Percentiles rank a stretch among this genome's conserved stretches.
Conservation (phyloP, 441 rosid species). For the Erodium chrysanthum region DNA sequence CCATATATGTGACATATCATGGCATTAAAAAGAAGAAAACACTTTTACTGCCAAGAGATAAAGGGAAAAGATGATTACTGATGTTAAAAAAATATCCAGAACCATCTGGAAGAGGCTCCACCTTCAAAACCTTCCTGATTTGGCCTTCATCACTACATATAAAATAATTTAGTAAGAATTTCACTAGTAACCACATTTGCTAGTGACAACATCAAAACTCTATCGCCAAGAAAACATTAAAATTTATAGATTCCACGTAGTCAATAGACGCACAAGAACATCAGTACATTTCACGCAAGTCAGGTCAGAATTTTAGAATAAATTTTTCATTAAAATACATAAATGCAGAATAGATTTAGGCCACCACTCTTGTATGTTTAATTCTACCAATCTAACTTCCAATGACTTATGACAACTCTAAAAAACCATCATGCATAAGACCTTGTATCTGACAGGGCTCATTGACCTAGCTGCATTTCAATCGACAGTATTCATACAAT, state of each 20-base stretch:
- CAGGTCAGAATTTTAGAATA: background rate
- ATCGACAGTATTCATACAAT: background rate
- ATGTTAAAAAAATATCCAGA: conserved; percentile 91
- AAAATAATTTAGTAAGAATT: background rate
- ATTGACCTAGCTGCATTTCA: background rate
- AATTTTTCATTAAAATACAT: background rate
- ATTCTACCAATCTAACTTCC: background rate
- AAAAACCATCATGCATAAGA: background rate
- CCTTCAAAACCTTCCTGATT: conserved; percentile 79
- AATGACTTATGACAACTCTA: background rate
- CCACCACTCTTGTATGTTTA: background rate
- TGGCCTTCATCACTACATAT: conserved; percentile 77
- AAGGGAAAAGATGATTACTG: conserved; percentile 40
- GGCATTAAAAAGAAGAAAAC: background rate
- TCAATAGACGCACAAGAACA: background rate
- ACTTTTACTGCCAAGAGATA: conserved; percentile 12
- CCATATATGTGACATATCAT: background rate
- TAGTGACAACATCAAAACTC: background rate
- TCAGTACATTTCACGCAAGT: background rate
- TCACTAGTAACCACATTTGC: background rate
- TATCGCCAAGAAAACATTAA: background rate
- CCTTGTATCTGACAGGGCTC: background rate
- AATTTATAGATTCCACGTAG: background rate
- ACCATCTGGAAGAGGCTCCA: conserved; percentile 91
- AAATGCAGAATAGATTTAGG: background rate